These are phyloP conservation scores for Dryas alaskensis DNA, from an alignment of 306 rosid genomes.

Conservation along the genomic window DNA sequence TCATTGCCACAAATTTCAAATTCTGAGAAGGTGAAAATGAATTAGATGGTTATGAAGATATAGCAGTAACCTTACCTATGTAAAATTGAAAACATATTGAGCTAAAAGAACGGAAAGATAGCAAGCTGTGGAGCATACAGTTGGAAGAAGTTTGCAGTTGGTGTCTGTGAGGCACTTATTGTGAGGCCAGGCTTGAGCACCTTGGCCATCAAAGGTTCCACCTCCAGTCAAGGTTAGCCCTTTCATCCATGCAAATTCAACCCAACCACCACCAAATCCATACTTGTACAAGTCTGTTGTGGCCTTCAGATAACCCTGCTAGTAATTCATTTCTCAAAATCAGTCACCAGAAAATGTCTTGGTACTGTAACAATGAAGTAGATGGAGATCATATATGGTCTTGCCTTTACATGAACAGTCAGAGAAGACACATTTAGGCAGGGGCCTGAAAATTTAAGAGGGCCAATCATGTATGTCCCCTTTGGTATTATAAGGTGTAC, in stretches of 20 bases:
- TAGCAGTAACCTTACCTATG: neutral
- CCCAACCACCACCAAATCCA: constrained; percentile 38
- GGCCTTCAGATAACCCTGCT: constrained; percentile 52
- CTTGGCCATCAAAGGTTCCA: constrained; percentile 52
- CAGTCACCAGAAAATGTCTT: neutral
- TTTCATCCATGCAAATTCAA: constrained; percentile 35
- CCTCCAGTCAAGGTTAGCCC: constrained; percentile 50
- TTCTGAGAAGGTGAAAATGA: constrained; percentile 29
- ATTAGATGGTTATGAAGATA: neutral
- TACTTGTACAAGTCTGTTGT: constrained; percentile 40
- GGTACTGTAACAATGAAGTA: neutral
- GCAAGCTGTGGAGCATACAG: constrained; percentile 25
- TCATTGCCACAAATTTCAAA: constrained; percentile 43
- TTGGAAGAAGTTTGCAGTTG: constrained; percentile 51
- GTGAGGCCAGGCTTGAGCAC: constrained; percentile 50
- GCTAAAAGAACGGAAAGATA: neutral
- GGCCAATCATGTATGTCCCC: constrained; percentile 45
- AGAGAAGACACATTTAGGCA: constrained; percentile 39
- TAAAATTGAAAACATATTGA: neutral
- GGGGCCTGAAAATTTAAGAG: constrained; percentile 40
- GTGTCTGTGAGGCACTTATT: constrained; percentile 39
- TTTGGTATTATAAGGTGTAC: constrained; percentile 40
- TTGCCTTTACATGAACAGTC: constrained; percentile 37
- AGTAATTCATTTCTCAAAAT: constrained; percentile 12
- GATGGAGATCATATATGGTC: constrained; percentile 10